Base-by-base conservation (phyloP, 1,284 basidiomycete species). In the Laetiporus sulphureus region DNA sequence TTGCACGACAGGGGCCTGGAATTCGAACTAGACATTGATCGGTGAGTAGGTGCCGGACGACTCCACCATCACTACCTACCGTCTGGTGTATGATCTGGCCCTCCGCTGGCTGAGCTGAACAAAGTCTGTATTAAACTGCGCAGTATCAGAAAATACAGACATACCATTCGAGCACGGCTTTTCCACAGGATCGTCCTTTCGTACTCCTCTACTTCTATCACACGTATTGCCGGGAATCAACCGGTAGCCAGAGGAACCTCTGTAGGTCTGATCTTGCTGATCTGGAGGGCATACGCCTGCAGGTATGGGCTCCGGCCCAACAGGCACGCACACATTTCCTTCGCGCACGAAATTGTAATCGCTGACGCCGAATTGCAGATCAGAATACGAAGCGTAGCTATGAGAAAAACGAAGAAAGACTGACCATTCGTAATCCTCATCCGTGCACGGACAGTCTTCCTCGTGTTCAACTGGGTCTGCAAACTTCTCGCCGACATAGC, bases 211-310 rank as follows among this genome's bases (percentile, higher is more conserved):
- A 3, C 59, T 53, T 16, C 70, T 69, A 37, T 75, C 73, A 60
- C 95, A 99, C 0, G 83, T 88, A 59, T 99, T 90, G 2, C 96
- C 95, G 2, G 96, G 93, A 42, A 99, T 92, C 57, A 85, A 78
- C 31, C 93, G 75, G 60, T 84, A 99, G 0, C 95, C 95, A 12
- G 90, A 93, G 0, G 93, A 96, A 0, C 92, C 95, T 59, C 75
- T 59, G 60, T 92, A 99, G 12, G 63, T 82, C 51, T 84, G 71
- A 8, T 75, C 71, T 0, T 73, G 64, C 40, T 71, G 71, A 13
- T 68, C 62, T 3, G 60, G 47, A 15, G 53, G 58, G 57, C 96
- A 99, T 0, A 82, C 72, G 3, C 81, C 89, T 0, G 81, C 73
- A 0, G 91, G 90, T 34, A 97, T 84, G 8, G 77, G 79, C 58